Base-by-base conservation (phyloP, 768 basidiomycete species). In the Pleurotus cornucopiae region DNA sequence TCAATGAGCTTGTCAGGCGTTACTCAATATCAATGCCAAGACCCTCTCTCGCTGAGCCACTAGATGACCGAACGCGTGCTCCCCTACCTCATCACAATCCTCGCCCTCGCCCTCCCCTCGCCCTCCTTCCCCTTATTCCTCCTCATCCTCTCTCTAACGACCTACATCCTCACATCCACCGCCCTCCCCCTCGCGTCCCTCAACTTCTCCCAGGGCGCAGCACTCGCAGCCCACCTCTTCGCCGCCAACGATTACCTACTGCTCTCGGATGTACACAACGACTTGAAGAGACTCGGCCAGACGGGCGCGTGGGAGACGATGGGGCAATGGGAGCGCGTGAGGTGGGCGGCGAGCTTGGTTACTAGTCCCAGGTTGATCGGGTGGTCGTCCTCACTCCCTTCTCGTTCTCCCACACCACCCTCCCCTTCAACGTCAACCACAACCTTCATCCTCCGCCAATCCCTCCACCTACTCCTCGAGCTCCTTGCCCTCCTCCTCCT, bases 291-390 rank as follows among this genome's bases (percentile, higher is more conserved):
- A 26, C 1, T 14, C 13, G n/a, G 48, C 48, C 48, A n/a, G 26
- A 34, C 16, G 48, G 2, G 9, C 7, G 26, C 9, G 14, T 49
- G n/a, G 14, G 12, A 12, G 25, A 37, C 30, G 14, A 34, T 49
- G n/a, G 30, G 26, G 4, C 2, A n/a, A 7, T 49, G 13, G 23
- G 48, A 49, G 23, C 23, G 48, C n/a, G 30, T n/a, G 1, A 49
- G 38, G 20, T 49, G 48, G 48, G 30, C 48, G 6, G 26, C 38
- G 4, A 26, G 48, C n/a, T 37, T 49, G 11, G 38, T 49, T 6
- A 49, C 48, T 7, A 49, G 48, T n/a, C 48, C 48, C n/a, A 49
- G 48, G 48, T 16, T 49, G 48, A 49, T 49, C 21, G 48, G 48
- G 20, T 49, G 48, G 48, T 49, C 48, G 14, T 30, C 48, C 12